Percentiles rank a stretch among this genome's conserved stretches.
Conservation (phyloP, 2,329 filamentous ascomycete genomes). For the Scytalidium sp. region DNA sequence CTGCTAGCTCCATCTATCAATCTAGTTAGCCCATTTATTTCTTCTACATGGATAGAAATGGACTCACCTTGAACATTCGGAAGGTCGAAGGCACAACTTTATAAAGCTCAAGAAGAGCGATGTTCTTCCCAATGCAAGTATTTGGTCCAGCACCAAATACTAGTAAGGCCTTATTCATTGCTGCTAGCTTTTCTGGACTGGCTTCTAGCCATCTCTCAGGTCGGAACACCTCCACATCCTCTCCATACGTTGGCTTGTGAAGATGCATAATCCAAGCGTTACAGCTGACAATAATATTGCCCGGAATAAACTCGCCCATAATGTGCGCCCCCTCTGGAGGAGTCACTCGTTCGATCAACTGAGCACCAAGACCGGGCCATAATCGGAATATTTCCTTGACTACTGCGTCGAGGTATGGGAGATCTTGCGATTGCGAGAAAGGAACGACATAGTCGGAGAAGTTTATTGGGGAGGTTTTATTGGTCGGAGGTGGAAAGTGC, state of each 20-base stretch:
- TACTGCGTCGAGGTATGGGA: slow-evolving; percentile 26
- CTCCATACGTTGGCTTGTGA: slow-evolving; percentile 43
- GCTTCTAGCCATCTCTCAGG: slow-evolving; percentile 44
- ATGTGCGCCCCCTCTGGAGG: slow-evolving; percentile 28
- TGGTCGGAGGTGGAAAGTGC: background rate
- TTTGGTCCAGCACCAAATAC: slow-evolving; percentile 4
- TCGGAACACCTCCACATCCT: slow-evolving; percentile 41
- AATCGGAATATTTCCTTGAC: slow-evolving; percentile 41
- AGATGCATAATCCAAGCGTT: slow-evolving; percentile 26
- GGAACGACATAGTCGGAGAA: background rate
- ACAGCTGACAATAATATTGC: slow-evolving; percentile 15
- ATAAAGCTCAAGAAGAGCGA: slow-evolving; percentile 3
- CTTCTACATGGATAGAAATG: background rate
- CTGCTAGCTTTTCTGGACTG: background rate
- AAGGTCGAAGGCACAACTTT: slow-evolving; percentile 2
- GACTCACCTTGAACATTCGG: background rate
- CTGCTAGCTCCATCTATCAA: background rate
- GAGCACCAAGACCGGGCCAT: slow-evolving; percentile 34
- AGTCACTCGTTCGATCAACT: slow-evolving; percentile 35
- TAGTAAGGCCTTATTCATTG: slow-evolving; percentile 4
- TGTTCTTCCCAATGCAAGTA: slow-evolving; percentile 6
- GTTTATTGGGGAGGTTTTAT: background rate
- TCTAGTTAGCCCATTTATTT: background rate
- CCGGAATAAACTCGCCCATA: slow-evolving; percentile 10
- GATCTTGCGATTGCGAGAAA: background rate